A percentile compares a stretch with the other conserved stretches of the same genome.
Conservation (phyloP, 768 basidiomycete genomes). For the Lentinula lateritia region DNA sequence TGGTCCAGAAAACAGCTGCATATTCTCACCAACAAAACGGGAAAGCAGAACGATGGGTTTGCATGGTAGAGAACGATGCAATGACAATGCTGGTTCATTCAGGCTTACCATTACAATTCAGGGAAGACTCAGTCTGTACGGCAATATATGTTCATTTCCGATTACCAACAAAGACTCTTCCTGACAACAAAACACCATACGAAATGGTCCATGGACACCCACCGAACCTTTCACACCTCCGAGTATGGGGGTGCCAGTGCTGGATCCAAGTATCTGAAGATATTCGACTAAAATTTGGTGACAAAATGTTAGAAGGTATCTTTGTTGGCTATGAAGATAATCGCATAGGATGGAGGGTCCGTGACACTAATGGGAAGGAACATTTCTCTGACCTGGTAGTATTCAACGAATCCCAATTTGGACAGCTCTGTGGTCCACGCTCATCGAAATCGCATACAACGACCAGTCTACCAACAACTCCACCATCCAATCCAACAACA, state of each 20-base stretch:
- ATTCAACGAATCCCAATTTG: no score
- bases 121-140: conserved; percentile 15
- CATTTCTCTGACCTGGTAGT: no score
- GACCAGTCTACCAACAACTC: no score
- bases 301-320: no score
- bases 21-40: conserved; percentile 33
- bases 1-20: conserved; percentile 8
- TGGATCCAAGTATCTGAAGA: no score
- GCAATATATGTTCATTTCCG: conserved; percentile 18
- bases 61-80: conserved; percentile 25
- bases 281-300: no score
- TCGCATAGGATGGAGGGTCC: no score
- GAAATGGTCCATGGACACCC: background rate
- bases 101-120: conserved; percentile 16
- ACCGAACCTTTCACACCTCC: background rate
- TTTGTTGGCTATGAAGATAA: background rate
- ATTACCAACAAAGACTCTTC: conserved; percentile 10
- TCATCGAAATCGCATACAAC: no score
- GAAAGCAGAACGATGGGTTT: conserved; percentile 33
- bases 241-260: background rate
- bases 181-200: conserved; percentile 10
- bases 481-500: no score
- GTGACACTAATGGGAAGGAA: no score
- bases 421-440: no score
- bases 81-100: conserved; percentile 22